Base-by-base conservation (phyloP, 176 grass and related monocot genomes). In the Tillandsia fasciculata region DNA sequence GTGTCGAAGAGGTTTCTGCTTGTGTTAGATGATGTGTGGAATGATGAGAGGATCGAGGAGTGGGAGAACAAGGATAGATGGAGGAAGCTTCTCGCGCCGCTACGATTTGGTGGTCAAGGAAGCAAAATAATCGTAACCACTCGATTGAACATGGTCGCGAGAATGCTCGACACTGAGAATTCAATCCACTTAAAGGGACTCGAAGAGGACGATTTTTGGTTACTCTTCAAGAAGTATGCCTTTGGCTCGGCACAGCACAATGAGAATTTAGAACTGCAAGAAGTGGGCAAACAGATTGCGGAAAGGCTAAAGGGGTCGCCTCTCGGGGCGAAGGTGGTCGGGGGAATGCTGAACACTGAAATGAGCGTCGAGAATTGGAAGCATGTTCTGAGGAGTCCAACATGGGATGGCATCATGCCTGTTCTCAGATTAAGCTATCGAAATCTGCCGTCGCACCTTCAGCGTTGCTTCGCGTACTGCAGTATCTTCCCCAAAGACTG, bases 381-480 rank as follows among this genome's bases (percentile, higher is more conserved):
- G 10, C 14, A 24, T 24, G 15, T 76, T 12, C 0, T 27, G 2
- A 64, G 76, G 11, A 76, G 58, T 12, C 56, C 52, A n/a, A 57
- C 67, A 48, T 81, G 79, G 79, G 58, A 59, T 71, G 82, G 77
- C 0, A 84, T 80, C 17, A 84, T 84, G 82, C 71, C 71, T 12
- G 82, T 56, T 12, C 71, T 88, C 17, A 58, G 12, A 51, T 27
- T 33, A 4, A 85, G 87, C 49, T 90, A 85, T 48, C 12, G 74
- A 9, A 73, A 85, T 29, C 61, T 85, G 9, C 82, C 74, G 51
- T 14, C 67, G 26, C 71, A 81, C 26, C 53, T 81, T 13, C 63
- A 78, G 48, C 66, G 67, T 48, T 81, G 81, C 57, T 75, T 81
- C 57, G 42, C 70, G n/a, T 88, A 70, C 27, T 84, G 82, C 58